Evolutionary conservation across 192 early-diverging fungal genomes (phyloP).

Genomic region (Tieghemiomyces parasiticus): DNA sequence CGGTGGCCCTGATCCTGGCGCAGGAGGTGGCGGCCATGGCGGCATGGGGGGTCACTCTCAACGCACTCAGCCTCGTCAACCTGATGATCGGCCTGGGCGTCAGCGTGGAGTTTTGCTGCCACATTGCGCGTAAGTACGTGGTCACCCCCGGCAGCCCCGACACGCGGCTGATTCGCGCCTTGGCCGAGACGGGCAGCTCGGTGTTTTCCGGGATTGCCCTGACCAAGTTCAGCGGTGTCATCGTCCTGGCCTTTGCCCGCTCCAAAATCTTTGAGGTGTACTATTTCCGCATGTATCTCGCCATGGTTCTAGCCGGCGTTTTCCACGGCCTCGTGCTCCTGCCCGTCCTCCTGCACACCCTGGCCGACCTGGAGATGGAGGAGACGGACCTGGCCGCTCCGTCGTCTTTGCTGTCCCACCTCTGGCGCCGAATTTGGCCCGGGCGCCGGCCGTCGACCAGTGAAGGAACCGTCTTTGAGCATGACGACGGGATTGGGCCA

Average conservation of each 20-base stretch:
- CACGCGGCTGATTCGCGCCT: conserved; percentile 26
- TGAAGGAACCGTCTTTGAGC: too few relatives aligned
- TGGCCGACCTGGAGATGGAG: conserved; percentile 2
- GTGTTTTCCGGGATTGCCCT: conserved; percentile 46
- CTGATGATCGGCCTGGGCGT: conserved; percentile 49
- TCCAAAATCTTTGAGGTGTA: conserved; percentile 55
- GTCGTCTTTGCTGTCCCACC: neutral
- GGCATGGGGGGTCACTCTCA: conserved; percentile 37
- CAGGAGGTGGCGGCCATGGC: conserved; percentile 40
- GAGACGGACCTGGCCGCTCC: neutral
- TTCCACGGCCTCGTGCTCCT: conserved; percentile 40
- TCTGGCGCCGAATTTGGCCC: neutral
- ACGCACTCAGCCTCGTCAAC: conserved; percentile 48
- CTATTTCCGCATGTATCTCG: conserved; percentile 50
- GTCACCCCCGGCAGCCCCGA: conserved; percentile 28
- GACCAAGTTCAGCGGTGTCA: conserved; percentile 49
- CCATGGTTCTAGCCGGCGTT: conserved; percentile 41
- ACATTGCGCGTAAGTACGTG: conserved; percentile 40
- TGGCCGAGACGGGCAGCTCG: conserved; percentile 43
- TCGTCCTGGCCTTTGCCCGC: conserved; percentile 45
- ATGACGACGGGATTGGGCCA: too few relatives aligned
- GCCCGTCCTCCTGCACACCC: conserved; percentile 31
- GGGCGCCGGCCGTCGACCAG: neutral
- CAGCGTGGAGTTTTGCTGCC: conserved; percentile 51
- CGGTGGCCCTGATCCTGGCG: conserved; percentile 41